phyloP scores from a whole-genome alignment of 331 rosid species.

The Phaseolus coccineus region DNA sequence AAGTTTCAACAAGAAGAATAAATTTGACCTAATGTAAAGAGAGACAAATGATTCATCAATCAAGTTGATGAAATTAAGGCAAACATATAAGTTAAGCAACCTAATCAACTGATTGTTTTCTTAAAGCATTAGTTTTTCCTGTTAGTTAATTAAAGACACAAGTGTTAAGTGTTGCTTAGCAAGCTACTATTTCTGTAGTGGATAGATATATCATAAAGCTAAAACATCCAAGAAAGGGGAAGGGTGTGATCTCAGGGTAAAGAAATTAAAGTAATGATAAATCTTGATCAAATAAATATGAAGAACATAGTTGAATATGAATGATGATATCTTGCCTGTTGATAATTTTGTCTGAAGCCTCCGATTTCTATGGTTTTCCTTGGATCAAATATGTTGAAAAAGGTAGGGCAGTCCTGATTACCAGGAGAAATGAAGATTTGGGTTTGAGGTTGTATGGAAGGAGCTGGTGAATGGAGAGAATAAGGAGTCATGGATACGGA shows the following conservation, averaged over 20 bases:
- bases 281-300: neutral
- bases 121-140: neutral
- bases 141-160: neutral
- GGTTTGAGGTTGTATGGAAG: constrained; percentile 51
- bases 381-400: constrained; percentile 51
- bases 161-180: constrained; percentile 17
- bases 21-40: neutral
- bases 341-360: constrained; percentile 41
- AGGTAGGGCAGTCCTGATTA: constrained; percentile 43
- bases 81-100: constrained; percentile 3
- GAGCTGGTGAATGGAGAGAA: constrained; percentile 53
- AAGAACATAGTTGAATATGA: neutral
- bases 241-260: too few species aligned
- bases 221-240: constrained; percentile 9
- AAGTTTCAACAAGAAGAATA: neutral
- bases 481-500: constrained; percentile 55
- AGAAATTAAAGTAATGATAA: neutral
- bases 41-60: neutral
- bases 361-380: constrained; percentile 34
- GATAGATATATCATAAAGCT: neutral
- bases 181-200: neutral
- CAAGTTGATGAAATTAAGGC: neutral
- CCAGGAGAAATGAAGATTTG: constrained; percentile 51
- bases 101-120: neutral
- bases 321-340: constrained; percentile 58